Percentiles rank a stretch among this genome's conserved stretches.
Conservation (phyloP, 2,329 filamentous ascomycete species). For the Ascochyta lentis region DNA sequence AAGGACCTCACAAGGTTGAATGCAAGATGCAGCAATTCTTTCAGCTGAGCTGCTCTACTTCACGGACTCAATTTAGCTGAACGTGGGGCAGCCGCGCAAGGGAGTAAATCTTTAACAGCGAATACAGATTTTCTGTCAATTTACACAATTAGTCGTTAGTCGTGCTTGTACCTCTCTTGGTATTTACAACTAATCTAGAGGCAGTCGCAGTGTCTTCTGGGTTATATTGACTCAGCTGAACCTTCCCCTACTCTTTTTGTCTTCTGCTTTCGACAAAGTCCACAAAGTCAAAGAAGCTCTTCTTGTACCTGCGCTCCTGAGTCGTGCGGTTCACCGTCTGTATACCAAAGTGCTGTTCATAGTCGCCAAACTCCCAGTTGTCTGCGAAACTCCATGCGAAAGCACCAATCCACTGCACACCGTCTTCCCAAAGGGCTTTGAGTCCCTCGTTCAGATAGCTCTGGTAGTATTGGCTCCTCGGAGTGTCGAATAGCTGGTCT, state of each 20-base stretch:
- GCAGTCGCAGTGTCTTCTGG: no score
- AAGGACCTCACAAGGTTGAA: no score
- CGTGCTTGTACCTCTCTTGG: no score
- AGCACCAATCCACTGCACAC: slow-evolving; percentile 61
- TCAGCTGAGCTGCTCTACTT: no score
- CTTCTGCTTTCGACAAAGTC: slow-evolving; percentile 55
- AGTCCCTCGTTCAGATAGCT: slow-evolving; percentile 62
- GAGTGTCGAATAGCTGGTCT: slow-evolving; percentile 62
- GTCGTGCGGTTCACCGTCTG: slow-evolving; percentile 63
- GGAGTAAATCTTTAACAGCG: not conserved
- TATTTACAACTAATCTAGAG: no score
- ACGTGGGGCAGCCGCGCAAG: no score
- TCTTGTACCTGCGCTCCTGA: slow-evolving; percentile 60
- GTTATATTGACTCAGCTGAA: no score
- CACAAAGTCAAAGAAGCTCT: slow-evolving; percentile 65
- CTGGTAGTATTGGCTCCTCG: slow-evolving; percentile 62
- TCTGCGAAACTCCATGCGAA: slow-evolving; percentile 62
- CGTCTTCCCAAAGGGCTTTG: slow-evolving; percentile 63
- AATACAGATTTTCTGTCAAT: not conserved
- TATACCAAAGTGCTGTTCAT: slow-evolving; percentile 60
- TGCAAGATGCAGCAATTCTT: no score
- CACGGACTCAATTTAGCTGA: no score
- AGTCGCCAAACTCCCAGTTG: slow-evolving; percentile 64
- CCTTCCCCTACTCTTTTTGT: not conserved
- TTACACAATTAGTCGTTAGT: no score